phyloP scores from a whole-genome alignment of 495 filamentous ascomycete species.

The Talaromyces liani region DNA sequence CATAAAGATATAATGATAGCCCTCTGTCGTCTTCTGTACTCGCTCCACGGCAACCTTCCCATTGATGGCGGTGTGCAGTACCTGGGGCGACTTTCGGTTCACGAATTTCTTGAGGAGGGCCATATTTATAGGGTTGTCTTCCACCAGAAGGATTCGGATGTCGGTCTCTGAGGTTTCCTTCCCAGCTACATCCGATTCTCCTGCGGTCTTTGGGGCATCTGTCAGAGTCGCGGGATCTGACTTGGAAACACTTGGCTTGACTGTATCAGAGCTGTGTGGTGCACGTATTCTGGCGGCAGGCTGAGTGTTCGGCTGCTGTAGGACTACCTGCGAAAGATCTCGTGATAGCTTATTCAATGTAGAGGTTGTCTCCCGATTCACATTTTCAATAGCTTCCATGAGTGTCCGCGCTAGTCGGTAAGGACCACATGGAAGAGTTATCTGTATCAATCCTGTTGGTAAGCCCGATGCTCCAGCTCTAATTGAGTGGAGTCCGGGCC shows the following conservation, averaged over 20 bases:
- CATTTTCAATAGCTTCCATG: not conserved
- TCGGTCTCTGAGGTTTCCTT: not conserved
- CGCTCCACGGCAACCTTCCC: slow-evolving; percentile 45
- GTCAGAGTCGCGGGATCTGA: not conserved
- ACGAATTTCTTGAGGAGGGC: slow-evolving; percentile 58
- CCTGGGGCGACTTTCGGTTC: slow-evolving; percentile 34
- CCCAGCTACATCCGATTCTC: not conserved
- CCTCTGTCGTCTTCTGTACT: slow-evolving; percentile 27
- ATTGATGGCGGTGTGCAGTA: slow-evolving; percentile 39
- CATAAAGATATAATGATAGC: slow-evolving; percentile 53
- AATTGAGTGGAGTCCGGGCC: not conserved
- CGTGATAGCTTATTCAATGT: not conserved
- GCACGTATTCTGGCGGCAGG: not conserved
- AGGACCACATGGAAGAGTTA: slow-evolving; percentile 17
- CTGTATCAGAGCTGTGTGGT: not conserved
- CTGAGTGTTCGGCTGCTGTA: not conserved
- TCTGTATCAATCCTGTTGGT: not conserved
- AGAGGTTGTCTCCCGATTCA: not conserved
- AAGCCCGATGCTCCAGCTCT: not conserved
- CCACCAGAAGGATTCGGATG: slow-evolving; percentile 50
- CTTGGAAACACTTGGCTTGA: not conserved
- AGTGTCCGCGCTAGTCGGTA: slow-evolving; percentile 15
- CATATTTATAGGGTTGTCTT: slow-evolving; percentile 71
- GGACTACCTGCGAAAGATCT: not conserved
- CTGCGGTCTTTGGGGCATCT: not conserved